Evolutionary conservation across 2,329 filamentous ascomycete species (phyloP).

Genomic region (Talaromyces marneffei): DNA sequence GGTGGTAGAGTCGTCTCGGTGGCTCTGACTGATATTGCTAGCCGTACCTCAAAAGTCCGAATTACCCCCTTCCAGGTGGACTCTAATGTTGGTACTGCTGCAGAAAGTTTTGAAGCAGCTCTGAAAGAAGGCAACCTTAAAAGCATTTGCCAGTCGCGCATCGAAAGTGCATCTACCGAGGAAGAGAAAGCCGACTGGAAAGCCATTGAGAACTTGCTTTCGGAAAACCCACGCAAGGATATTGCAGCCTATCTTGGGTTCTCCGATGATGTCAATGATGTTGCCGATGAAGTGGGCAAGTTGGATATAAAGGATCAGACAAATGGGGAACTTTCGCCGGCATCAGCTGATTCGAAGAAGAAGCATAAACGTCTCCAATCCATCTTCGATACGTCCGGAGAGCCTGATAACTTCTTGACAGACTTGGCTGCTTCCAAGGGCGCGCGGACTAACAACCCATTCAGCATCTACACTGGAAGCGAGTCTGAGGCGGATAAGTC

Average conservation of each 20-base stretch:
- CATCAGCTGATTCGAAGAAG: conserved; percentile 41
- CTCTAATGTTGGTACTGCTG: conserved; percentile 73
- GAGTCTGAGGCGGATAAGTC: conserved; percentile 78
- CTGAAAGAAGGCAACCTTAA: conserved; percentile 71
- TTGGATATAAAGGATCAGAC: conserved; percentile 38
- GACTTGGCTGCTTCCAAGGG: conserved; percentile 82
- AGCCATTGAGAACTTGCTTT: conserved; percentile 82
- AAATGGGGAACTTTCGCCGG: conserved; percentile 44
- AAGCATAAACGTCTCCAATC: conserved; percentile 63
- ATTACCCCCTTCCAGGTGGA: conserved; percentile 89
- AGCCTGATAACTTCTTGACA: conserved; percentile 80
- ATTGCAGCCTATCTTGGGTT: conserved; percentile 91
- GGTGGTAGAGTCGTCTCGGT: conserved; percentile 87
- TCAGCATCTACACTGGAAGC: conserved; percentile 78
- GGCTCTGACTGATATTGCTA: conserved; percentile 54
- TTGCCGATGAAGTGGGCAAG: conserved; percentile 39
- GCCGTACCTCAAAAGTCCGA: conserved; percentile 67
- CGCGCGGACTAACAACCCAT: conserved; percentile 88
- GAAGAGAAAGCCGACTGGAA: conserved; percentile 96
- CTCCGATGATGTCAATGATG: conserved; percentile 53
- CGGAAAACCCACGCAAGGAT: conserved; percentile 76
- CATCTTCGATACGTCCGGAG: conserved; percentile 70
- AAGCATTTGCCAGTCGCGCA: conserved; percentile 72
- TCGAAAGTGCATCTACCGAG: conserved; percentile 68
- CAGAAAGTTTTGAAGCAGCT: conserved; percentile 79